Evolutionary conservation across 306 rosid genomes (phyloP), one percentile per base, ranked within the genome.

Genomic region (Vigna unguiculata): DNA sequence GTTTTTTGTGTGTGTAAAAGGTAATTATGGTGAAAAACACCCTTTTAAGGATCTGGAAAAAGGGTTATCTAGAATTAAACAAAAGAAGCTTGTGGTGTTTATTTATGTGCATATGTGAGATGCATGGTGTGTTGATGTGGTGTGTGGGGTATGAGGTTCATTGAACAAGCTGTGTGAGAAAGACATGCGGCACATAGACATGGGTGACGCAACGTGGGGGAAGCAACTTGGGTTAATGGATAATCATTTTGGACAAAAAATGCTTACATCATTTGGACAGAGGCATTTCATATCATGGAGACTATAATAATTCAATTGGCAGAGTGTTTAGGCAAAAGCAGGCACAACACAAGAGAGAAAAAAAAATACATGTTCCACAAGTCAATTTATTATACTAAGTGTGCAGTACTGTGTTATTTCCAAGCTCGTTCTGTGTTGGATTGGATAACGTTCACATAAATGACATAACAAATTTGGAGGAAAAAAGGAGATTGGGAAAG

Each of bases 231-330:
- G 71, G 81, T 79, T 72, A 80, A 81, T 80, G 96, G 97, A 91
- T 89, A 89, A 89, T 90, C 71, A 84, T 89, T 87, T 85, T 72
- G 58, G 85, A 78, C 78, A 79, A 84, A 72, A 77, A 62, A 46
- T 88, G 95, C 88, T 89, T 86, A 85, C 96, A 82, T 91, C 87
- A 81, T 30, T 77, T 54, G 80, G 78, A 83, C 79, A 69, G 32
- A 83, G 78, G 80, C 47, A 82, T 69, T 69, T 85, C 79, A 76
- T n/a, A 78, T 86, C 83, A 85, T 85, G 91, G 91, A 80, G 85
- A 75, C 84, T 83, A 81, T 54, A 87, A 89, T 92, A 83, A 92
- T 90, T 86, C 65, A 78, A 59, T 38, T 75, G 70, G 87, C 49
- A 81, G 85, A 90, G 85, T 87, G 83, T 75, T 83, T 58, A 59